Percentiles rank a stretch among this genome's conserved stretches.
phyloP scores from a whole-genome alignment of 2,329 filamentous ascomycete genomes.

The Pestalotiopsis sp. region DNA sequence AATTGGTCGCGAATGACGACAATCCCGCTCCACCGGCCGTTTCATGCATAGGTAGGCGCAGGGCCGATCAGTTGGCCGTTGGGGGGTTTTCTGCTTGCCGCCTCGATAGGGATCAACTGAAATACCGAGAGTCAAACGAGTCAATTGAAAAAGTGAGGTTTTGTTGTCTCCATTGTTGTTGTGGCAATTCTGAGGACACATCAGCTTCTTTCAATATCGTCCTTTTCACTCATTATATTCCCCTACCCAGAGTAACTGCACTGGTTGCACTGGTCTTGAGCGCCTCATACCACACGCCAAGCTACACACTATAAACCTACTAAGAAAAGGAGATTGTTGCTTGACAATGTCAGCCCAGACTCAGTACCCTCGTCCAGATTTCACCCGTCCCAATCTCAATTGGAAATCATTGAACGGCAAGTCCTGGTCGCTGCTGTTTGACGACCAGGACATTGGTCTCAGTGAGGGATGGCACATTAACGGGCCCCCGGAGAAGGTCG shows the following conservation, averaged over 20 bases:
- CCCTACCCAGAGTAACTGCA: not conserved
- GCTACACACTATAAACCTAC: not conserved
- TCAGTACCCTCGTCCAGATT: constrained; percentile 67
- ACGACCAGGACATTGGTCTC: constrained; percentile 64
- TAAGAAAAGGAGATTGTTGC: not conserved
- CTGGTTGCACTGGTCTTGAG: not conserved
- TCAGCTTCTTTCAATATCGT: not conserved
- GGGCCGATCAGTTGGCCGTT: constrained; percentile 5
- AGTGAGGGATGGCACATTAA: constrained; percentile 53
- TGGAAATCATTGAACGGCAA: constrained; percentile 64
- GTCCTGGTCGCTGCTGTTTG: constrained; percentile 65
- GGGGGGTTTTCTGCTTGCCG: not conserved
- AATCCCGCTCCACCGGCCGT: constrained; percentile 17
- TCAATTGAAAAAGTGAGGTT: not conserved
- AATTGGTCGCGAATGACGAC: constrained; percentile 29
- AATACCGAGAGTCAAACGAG: not conserved
- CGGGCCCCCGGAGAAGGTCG: constrained; percentile 48
- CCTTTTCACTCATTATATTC: not conserved
- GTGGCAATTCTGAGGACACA: not conserved
- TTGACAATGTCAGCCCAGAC: constrained; percentile 31
- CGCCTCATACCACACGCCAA: not conserved
- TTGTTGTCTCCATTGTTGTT: not conserved
- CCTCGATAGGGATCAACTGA: not conserved
- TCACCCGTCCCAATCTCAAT: constrained; percentile 54
- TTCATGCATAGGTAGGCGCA: constrained; percentile 14